These are phyloP conservation scores for Pinus tabuliformis DNA, from an alignment of 75 land plant species.

Conservation along the genomic window DNA sequence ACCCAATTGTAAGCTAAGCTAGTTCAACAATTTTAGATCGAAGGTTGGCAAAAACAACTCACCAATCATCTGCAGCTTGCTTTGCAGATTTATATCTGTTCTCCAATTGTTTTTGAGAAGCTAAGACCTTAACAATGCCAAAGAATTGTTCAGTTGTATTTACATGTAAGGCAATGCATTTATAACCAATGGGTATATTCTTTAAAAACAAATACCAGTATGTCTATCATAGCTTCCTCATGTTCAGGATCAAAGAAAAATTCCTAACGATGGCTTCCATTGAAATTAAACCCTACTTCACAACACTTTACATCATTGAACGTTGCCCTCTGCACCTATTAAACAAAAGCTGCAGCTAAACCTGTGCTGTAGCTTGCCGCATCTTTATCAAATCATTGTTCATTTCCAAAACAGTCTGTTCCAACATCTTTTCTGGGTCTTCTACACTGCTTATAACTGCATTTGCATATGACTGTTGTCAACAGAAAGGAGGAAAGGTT, in stretches of 20 bases:
- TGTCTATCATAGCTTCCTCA: not conserved
- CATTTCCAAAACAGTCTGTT: slow-evolving; percentile 97
- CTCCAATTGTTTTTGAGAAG: slow-evolving; percentile 95
- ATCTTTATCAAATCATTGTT: slow-evolving; percentile 94
- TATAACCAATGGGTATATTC: slow-evolving; percentile 1
- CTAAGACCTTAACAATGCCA: slow-evolving; percentile 69
- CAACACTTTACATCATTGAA: slow-evolving; percentile 2
- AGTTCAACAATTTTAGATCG: slow-evolving; percentile 3
- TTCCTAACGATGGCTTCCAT: not conserved
- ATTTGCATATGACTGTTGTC: slow-evolving; percentile 93
- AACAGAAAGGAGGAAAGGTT: not conserved
- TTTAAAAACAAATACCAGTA: not conserved
- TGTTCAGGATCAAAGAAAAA: not conserved
- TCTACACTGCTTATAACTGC: slow-evolving; percentile 86
- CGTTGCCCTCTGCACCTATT: not conserved
- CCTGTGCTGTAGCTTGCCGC: slow-evolving; percentile 99
- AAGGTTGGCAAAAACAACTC: slow-evolving; percentile 2
- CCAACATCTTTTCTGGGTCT: slow-evolving; percentile 99
- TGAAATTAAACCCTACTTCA: not conserved
- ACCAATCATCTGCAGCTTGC: slow-evolving; percentile 94
- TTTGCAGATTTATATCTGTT: slow-evolving; percentile 88
- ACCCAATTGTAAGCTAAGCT: not conserved
- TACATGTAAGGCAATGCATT: slow-evolving; percentile 5
- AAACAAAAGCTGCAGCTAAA: slow-evolving; percentile 13
- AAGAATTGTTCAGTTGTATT: not conserved